Conservation (phyloP, 306 rosid species). For the Herpetospermum pedunculosum region DNA sequence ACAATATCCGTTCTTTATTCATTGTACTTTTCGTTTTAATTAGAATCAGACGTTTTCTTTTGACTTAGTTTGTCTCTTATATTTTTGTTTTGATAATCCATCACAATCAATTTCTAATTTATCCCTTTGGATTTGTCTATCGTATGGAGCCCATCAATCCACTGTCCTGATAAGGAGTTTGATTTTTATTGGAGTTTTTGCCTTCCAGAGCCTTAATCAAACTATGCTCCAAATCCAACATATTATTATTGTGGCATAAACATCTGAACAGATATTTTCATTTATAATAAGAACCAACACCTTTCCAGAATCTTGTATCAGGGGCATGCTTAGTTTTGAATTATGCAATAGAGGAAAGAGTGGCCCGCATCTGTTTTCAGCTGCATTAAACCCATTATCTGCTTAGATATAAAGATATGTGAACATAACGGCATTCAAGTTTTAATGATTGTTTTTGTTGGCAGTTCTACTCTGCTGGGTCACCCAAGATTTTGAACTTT, state of each 20-base stretch:
- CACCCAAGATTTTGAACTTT: constrained; percentile 89
- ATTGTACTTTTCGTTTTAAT: neutral
- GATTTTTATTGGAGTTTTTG: neutral
- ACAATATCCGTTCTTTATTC: neutral
- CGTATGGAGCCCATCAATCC: neutral
- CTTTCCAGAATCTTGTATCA: neutral
- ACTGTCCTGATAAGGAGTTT: neutral
- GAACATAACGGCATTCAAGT: neutral
- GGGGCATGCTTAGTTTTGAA: neutral
- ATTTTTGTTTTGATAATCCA: neutral
- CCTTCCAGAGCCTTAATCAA: neutral
- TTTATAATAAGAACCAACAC: neutral
- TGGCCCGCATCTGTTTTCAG: neutral
- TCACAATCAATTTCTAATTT: neutral
- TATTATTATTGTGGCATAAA: neutral
- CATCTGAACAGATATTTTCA: neutral
- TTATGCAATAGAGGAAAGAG: neutral
- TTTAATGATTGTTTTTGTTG: constrained; percentile 18
- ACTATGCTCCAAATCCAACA: neutral
- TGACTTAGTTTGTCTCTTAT: neutral
- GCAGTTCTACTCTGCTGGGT: constrained; percentile 94
- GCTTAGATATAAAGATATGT: neutral
- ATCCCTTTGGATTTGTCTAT: neutral
- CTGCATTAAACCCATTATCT: constrained; percentile 8
- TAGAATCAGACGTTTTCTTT: neutral